A percentile compares a stretch with the other conserved stretches of the same genome.
Conservation (phyloP, 768 basidiomycete genomes). For the Sporobolomyces pararoseus region DNA sequence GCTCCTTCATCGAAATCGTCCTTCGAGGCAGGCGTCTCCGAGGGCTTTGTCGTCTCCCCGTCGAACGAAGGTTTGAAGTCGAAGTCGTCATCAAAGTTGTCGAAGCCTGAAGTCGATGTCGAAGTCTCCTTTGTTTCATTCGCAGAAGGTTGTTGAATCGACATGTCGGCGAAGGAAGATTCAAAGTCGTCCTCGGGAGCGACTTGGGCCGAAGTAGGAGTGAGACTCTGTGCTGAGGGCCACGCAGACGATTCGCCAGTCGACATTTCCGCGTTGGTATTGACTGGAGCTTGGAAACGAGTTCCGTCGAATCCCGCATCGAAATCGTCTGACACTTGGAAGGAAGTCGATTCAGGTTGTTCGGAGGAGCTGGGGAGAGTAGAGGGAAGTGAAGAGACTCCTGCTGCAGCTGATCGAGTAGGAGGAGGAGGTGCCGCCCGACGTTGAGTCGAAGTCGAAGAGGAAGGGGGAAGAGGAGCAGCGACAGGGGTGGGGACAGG, state of each 20-base stretch:
- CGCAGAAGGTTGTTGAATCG: background rate
- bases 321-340: background rate
- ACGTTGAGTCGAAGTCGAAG: no score
- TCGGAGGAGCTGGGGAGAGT: background rate
- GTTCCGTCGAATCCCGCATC: slow-evolving; percentile 10
- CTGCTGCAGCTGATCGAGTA: slow-evolving; percentile 1
- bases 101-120: slow-evolving; percentile 32
- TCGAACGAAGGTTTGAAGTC: slow-evolving; percentile 65
- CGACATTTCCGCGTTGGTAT: no score
- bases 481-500: slow-evolving; percentile 2
- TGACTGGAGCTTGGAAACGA: background rate
- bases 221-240: background rate
- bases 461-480: background rate
- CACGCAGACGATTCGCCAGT: background rate
- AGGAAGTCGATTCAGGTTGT: background rate
- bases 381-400: no score
- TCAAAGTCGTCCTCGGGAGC: slow-evolving; percentile 45
- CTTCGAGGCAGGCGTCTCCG: background rate
- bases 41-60: background rate
- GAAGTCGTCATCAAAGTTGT: slow-evolving; percentile 67
- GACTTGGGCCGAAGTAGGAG: background rate
- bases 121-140: background rate
- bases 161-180: slow-evolving; percentile 43
- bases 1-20: slow-evolving; percentile 45
- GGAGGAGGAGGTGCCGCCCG: slow-evolving; percentile 30